Base-by-base conservation (phyloP, 2,329 filamentous ascomycete genomes). In the Cordyceps farinosa region DNA sequence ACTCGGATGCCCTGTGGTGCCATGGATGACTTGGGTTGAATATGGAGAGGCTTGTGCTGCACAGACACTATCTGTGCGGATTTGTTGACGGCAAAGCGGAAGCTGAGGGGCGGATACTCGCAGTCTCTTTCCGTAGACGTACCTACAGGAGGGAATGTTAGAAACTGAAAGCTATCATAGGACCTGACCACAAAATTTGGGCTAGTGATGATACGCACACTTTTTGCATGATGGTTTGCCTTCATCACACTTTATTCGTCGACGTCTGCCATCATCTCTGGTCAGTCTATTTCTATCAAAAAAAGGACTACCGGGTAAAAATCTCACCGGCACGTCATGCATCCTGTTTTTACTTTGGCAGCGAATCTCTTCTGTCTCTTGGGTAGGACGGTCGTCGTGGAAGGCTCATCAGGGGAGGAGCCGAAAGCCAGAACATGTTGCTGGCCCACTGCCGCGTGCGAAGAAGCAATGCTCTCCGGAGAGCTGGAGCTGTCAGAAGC, bases 251-350 rank as follows among this genome's bases (percentile, higher is more conserved):
- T 62, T 62, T 13, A 62, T 54, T 15, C 44, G 51, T 13, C 60
- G 52, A 48, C 50, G 50, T 13, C 60, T 62, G 51, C 17, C 38
- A 45, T 5, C 40, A 53, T 45, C 15, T 15, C 13, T 17, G 9
- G 22, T 55, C 5, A 55, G 42, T 29, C 38, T 40, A 2, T n/a
- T 29, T 27, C 29, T 6, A 34, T 36, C 27, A 10, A 29, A 9
- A 0, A 32, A 6, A 8, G 3, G 9, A 3, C 34, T 10, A 6
- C 3, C 8, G 48, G 29, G 40, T 10, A 8, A n/a, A 22, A 3
- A 3, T 30, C 60, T 48, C 11, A 62, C 60, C 60, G 60, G 32
- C 60, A 62, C 15, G 60, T 62, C 51, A 62, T 54, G 60, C 60
- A 62, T 13, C 60, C 60, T 15, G 60, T 55, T 22, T 54, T 62